phyloP scores from a whole-genome alignment of 2,329 filamentous ascomycete genomes.

The Pestalotiopsis sp. region DNA sequence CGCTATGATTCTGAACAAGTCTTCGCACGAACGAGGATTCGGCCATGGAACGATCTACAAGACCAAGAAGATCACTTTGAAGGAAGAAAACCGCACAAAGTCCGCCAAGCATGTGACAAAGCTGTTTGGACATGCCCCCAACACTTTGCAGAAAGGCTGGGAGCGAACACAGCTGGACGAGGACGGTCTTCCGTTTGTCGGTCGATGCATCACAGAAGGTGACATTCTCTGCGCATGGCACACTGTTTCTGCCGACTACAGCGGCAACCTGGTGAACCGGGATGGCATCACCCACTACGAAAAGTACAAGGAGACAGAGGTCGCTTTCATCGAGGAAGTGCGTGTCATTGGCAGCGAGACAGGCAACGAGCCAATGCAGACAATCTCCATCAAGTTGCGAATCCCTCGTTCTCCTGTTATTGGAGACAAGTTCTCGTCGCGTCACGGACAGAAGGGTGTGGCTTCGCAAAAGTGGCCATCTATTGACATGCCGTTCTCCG shows the following conservation, averaged over 20 bases:
- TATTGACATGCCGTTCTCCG: constrained; percentile 93
- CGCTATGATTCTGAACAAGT: constrained; percentile 99
- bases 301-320: constrained; percentile 92
- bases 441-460: constrained; percentile 98
- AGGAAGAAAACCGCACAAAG: constrained; percentile 72
- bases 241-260: constrained; percentile 79
- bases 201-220: constrained; percentile 75
- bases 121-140: constrained; percentile 88
- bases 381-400: constrained; percentile 89
- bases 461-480: constrained; percentile 94
- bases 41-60: constrained; percentile 97
- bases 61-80: constrained; percentile 86
- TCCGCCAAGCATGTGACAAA: constrained; percentile 72
- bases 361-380: constrained; percentile 81
- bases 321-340: constrained; percentile 89
- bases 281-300: constrained; percentile 86
- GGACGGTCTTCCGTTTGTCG: constrained; percentile 84
- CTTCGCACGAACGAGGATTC: constrained; percentile 92
- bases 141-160: constrained; percentile 69
- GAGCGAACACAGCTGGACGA: constrained; percentile 76
- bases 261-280: constrained; percentile 78
- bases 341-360: constrained; percentile 85
- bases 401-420: constrained; percentile 89
- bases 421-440: constrained; percentile 98
- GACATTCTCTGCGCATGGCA: constrained; percentile 89